Evolutionary conservation across 176 grass and related monocot genomes (phyloP), one percentile per base, ranked within the genome.

Genomic region (Aechmea fasciata): DNA sequence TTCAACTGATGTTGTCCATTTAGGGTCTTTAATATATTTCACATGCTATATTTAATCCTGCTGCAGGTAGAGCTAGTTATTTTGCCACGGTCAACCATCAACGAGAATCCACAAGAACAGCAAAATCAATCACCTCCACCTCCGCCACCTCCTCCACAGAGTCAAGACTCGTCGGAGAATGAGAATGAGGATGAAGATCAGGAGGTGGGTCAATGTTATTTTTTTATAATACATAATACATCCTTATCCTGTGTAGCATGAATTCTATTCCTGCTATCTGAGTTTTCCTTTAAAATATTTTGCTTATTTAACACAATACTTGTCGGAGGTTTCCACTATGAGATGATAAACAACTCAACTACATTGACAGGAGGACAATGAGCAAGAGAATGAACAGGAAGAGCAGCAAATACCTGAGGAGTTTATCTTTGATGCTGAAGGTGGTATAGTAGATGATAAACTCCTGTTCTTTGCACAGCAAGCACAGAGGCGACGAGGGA

Each of bases 401-500:
- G 89, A 97, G 18, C 81, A 75, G 50, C 84, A 97, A 64, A 81
- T 97, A 85, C 93, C 89, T 13, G 93, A 97, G 68, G 93, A 97
- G 73, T 97, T 97, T 66, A 97, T 92, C 77, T 97, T 97, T 87
- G 84, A 97, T 83, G 84, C 93, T 66, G 93, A 97, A 86, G 93
- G 93, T 48, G 93, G 93, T 25, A 61, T 97, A 73, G 82, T 90
- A 69, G 93, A 92, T 70, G 89, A 97, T 19, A 97, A 97, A 48
- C 86, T 97, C 77, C 84, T 97, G 73, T 90, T 97, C 71, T 97
- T 97, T 85, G 93, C 93, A 68, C 93, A 97, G 76, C 93, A 97
- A 87, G 93, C 93, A 67, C 93, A 97, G 69, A 90, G 86, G 77
- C 81, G 77, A 41, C 82, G 83, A 50, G 93, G 93, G 67, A 97